A percentile compares a stretch with the other conserved stretches of the same genome.
These are phyloP conservation scores for Brassica juncea DNA, from an alignment of 345 rosid species.

Conservation along the genomic window DNA sequence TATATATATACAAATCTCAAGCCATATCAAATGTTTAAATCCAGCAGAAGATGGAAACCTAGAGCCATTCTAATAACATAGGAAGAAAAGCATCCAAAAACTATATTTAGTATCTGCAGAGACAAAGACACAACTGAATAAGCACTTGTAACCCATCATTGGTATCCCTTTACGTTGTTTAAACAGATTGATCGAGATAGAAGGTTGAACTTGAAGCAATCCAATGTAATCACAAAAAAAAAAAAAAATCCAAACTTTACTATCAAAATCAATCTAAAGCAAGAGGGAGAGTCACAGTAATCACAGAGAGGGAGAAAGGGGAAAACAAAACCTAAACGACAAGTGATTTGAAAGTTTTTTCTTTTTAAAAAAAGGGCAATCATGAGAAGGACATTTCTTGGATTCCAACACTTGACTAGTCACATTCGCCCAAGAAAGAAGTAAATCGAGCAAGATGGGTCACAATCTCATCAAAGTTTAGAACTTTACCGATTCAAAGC, in stretches of 20 bases:
- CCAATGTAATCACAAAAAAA: neutral
- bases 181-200: neutral
- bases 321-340: neutral
- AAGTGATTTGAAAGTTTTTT: neutral
- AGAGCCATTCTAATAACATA: neutral
- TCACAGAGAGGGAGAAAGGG: neutral
- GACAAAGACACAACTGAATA: conserved; percentile 6
- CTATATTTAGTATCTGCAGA: neutral
- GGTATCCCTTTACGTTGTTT: neutral
- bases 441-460: neutral
- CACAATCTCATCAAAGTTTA: neutral
- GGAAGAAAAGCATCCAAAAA: conserved; percentile 1
- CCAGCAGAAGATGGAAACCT: too few relatives aligned
- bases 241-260: neutral
- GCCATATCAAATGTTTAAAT: neutral
- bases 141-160: neutral
- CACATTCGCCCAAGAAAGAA: conserved; percentile 25
- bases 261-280: conserved; percentile 16
- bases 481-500: conserved; percentile 12
- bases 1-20: neutral
- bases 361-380: neutral
- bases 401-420: conserved; percentile 15
- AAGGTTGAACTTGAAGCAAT: conserved; percentile 11
- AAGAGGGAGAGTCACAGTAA: too few relatives aligned
- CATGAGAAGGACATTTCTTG: conserved; percentile 29